Conservation (phyloP, 352 stramenopile species). For the Albugo candida region DNA sequence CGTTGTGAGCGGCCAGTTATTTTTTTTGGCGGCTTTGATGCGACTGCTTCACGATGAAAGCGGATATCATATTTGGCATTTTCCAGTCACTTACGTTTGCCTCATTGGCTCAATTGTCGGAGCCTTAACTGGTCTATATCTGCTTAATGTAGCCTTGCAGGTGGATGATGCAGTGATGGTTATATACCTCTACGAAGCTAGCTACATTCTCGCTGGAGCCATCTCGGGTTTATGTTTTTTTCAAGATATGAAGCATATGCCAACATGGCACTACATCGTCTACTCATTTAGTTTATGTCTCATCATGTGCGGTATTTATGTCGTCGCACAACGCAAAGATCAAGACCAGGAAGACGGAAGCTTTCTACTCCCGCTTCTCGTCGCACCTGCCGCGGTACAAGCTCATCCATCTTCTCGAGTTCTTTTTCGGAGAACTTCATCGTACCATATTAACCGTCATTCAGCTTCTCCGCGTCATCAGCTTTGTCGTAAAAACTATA, state of each 20-base stretch:
- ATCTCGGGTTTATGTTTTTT: slow-evolving; percentile 70
- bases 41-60: slow-evolving; percentile 33
- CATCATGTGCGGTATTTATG: slow-evolving; percentile 54
- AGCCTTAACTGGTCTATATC: slow-evolving; percentile 40
- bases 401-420: too few relatives aligned
- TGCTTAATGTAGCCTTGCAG: slow-evolving; percentile 61
- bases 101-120: slow-evolving; percentile 37
- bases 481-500: too few relatives aligned
- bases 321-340: slow-evolving; percentile 16
- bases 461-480: too few relatives aligned
- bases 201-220: slow-evolving; percentile 50
- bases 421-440: too few relatives aligned
- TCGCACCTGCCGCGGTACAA: too few relatives aligned
- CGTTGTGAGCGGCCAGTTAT: slow-evolving; percentile 57
- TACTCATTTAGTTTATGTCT: slow-evolving; percentile 48
- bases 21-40: slow-evolving; percentile 53
- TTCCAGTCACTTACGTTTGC: slow-evolving; percentile 49
- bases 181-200: slow-evolving; percentile 70
- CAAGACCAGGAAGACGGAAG: not conserved
- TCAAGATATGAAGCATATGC: slow-evolving; percentile 44
- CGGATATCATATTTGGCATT: slow-evolving; percentile 20
- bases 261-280: slow-evolving; percentile 44
- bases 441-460: too few relatives aligned
- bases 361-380: too few relatives aligned
- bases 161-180: slow-evolving; percentile 66